Evolutionary conservation across 345 rosid species (phyloP), one percentile per base, ranked within the genome.

Genomic region (Salix purpurea): DNA sequence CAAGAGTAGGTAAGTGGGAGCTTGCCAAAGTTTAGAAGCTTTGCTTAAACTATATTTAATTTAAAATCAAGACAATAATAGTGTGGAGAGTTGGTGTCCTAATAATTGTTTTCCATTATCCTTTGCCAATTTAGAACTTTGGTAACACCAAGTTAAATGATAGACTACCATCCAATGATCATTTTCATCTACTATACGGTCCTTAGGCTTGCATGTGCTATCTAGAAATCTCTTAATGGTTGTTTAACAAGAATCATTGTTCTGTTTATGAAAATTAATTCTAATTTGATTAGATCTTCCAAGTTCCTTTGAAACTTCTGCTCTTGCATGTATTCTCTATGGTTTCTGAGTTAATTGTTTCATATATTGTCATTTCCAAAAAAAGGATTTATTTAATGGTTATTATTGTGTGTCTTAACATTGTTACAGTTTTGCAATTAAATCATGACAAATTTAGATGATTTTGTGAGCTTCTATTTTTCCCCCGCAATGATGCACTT

Each of bases 1-100:
- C 78, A 88, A 92, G 89, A 94, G 95, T 79, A 84, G 97, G 98
- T 94, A 77, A 81, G 95, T 84, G 48, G 54, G 78, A 72, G 9
- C 12, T 65, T 26, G 30, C 15, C 36, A 15, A 6, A 46, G 14
- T 15, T 12, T 46, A 14, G 52, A 46, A 46, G 52, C 18, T 46
- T 15, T 46, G 6, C 18, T 14, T 4, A 14, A 46, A 46, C 16
- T 14, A 15, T 13, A 12, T 46, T 46, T 46, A 12, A 15, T 46
- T 42, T 42, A 10, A 42, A 46, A 14, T 46, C 52, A 46, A 46
- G 52, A 12, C 4, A 46, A 46, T 46, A 46, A 46, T 14, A 46
- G 16, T 14, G 6, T 13, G 52, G 18, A 46, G 52, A 46, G 52
- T 46, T 46, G 52, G 52, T 46, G 18, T 46, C 52, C 52, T 46